phyloP scores from a whole-genome alignment of 2,329 filamentous ascomycete species.

The Neobulgaria alba region DNA sequence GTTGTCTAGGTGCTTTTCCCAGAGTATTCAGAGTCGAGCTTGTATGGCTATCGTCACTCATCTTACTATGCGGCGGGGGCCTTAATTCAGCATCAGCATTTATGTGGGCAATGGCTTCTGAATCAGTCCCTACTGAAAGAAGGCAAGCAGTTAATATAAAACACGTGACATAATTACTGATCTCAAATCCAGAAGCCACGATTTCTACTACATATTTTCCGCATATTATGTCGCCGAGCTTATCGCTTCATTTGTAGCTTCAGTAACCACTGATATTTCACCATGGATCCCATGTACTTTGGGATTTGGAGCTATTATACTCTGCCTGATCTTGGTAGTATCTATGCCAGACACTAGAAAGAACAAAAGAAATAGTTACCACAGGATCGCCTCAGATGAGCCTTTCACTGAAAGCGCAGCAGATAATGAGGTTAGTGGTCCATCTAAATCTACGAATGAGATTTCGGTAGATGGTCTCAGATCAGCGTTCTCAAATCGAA shows the following conservation, averaged over 20 bases:
- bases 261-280: constrained; percentile 24
- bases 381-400: background rate
- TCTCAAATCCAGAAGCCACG: constrained; percentile 25
- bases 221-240: constrained; percentile 27
- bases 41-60: constrained; percentile 24
- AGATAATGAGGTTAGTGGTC: background rate
- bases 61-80: constrained; percentile 25
- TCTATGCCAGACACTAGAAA: constrained; percentile 16
- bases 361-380: background rate
- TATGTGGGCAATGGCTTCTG: constrained; percentile 28
- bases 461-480: constrained; percentile 7
- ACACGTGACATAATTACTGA: too few relatives aligned
- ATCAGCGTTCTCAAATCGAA: constrained; percentile 12
- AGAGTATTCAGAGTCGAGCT: constrained; percentile 18
- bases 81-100: constrained; percentile 24
- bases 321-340: constrained; percentile 18
- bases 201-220: constrained; percentile 28
- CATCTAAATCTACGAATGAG: background rate
- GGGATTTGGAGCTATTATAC: constrained; percentile 17
- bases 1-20: constrained; percentile 22
- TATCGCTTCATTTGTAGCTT: constrained; percentile 22
- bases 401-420: background rate
- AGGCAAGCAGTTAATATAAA: constrained; percentile 15
- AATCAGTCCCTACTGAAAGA: constrained; percentile 19
- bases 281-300: constrained; percentile 26